A percentile compares a stretch with the other conserved stretches of the same genome.
Conservation (phyloP, 2,329 filamentous ascomycete genomes). For the Ceratocystis cubensis region DNA sequence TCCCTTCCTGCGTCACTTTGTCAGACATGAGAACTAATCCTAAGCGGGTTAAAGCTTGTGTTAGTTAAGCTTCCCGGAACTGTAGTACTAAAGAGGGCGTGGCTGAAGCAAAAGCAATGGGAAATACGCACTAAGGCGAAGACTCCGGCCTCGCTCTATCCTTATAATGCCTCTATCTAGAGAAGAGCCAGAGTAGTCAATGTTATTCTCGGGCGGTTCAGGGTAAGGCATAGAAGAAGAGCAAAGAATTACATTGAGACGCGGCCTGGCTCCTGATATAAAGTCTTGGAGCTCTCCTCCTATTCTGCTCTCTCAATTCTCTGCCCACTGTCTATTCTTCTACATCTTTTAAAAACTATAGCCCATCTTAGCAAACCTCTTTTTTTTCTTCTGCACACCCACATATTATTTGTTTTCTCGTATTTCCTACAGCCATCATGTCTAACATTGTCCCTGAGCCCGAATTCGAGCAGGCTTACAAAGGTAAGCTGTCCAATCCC, state of each 20-base stretch:
- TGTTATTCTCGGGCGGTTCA: not conserved
- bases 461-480: constrained; percentile 98
- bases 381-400: not conserved
- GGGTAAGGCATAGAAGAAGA: too few species aligned
- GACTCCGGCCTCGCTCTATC: constrained; percentile 16
- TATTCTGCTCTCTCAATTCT: not conserved
- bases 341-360: not conserved
- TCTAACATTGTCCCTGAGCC: constrained; percentile 78
- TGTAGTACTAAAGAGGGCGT: not conserved
- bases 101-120: not conserved
- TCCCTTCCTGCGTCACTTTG: not conserved
- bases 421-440: constrained; percentile 39
- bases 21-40: not conserved
- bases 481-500: constrained; percentile 45
- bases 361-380: not conserved
- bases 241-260: not conserved
- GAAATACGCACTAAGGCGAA: not conserved
- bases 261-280: constrained; percentile 10
- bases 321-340: not conserved
- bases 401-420: not conserved
- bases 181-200: not conserved
- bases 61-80: not conserved
- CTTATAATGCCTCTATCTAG: not conserved
- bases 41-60: constrained; percentile 6
- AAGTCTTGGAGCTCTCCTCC: constrained; percentile 4